These are phyloP conservation scores for Theileria equi DNA, from an alignment of 169 alveolate genomes.

Conservation along the genomic window DNA sequence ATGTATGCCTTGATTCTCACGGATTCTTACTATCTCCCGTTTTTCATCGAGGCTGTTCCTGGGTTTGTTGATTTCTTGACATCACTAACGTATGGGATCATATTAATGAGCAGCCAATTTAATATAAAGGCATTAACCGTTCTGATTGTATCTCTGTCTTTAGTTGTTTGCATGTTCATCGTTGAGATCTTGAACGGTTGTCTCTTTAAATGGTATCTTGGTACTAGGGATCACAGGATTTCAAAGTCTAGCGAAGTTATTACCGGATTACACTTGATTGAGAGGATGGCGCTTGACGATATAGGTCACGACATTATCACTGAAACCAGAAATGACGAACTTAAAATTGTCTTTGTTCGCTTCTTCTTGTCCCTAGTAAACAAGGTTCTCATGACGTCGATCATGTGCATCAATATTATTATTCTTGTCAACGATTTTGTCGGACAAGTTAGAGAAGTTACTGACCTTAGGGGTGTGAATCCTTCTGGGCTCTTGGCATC, in stretches of 20 bases:
- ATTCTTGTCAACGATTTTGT: slow-evolving; percentile 18
- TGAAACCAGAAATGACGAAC: slow-evolving; percentile 18
- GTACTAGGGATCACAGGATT: slow-evolving; percentile 22
- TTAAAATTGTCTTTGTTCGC: slow-evolving; percentile 18
- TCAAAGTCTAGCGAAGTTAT: slow-evolving; percentile 17
- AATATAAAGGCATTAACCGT: background rate
- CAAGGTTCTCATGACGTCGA: background rate
- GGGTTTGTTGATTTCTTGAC: slow-evolving; percentile 1
- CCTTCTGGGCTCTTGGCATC: background rate
- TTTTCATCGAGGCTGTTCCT: slow-evolving; percentile 15
- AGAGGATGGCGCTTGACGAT: slow-evolving; percentile 22
- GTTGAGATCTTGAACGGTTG: slow-evolving; percentile 22
- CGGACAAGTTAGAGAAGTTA: background rate
- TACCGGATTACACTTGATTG: background rate
- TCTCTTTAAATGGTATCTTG: background rate
- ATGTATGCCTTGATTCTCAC: slow-evolving; percentile 15
- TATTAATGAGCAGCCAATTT: background rate
- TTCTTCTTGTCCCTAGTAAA: slow-evolving; percentile 6
- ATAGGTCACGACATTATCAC: slow-evolving; percentile 18
- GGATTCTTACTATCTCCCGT: slow-evolving; percentile 14
- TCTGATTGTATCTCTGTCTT: background rate
- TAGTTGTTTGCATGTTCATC: background rate
- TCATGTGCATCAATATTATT: background rate
- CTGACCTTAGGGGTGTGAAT: background rate
- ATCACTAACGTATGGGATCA: background rate